Conservation (phyloP, 176 grass and related monocot genomes). For the Poa pratensis region DNA sequence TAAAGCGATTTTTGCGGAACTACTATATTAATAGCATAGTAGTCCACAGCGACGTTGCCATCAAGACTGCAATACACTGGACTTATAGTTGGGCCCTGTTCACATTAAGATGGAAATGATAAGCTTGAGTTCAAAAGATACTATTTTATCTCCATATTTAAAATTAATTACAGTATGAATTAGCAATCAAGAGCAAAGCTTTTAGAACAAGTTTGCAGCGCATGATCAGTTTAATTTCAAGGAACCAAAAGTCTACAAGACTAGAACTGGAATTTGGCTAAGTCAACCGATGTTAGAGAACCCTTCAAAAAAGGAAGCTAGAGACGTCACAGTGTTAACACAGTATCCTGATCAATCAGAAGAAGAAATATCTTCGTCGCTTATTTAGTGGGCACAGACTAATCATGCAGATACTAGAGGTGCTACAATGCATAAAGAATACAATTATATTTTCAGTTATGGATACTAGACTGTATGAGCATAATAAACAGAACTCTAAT, state of each 20-base stretch:
- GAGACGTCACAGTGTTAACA: slow-evolving; percentile 23
- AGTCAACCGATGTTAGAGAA: slow-evolving; percentile 1
- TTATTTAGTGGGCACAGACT: not conserved
- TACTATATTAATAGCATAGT: slow-evolving; percentile 85
- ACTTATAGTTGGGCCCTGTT: slow-evolving; percentile 95
- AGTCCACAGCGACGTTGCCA: slow-evolving; percentile 75
- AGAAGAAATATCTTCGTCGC: not conserved
- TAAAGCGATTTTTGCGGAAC: slow-evolving; percentile 86
- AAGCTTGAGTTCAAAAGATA: slow-evolving; percentile 15
- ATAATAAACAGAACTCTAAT: slow-evolving; percentile 8
- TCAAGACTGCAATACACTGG: slow-evolving; percentile 67
- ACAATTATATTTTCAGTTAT: not conserved
- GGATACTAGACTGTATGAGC: not conserved
- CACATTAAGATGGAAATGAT: slow-evolving; percentile 40
- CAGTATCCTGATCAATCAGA: not conserved
- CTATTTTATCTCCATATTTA: slow-evolving; percentile 19
- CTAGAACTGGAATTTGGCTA: not conserved
- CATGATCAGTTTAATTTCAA: slow-evolving; percentile 16
- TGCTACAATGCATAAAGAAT: slow-evolving; percentile 10
- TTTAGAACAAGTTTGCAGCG: not conserved
- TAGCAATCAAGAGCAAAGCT: slow-evolving; percentile 22
- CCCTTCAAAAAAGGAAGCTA: not conserved
- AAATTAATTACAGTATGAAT: slow-evolving; percentile 13
- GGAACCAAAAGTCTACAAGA: slow-evolving; percentile 15
- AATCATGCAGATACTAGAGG: slow-evolving; percentile 13